Conservation (phyloP, 441 rosid species). For the Sinapis alba region DNA sequence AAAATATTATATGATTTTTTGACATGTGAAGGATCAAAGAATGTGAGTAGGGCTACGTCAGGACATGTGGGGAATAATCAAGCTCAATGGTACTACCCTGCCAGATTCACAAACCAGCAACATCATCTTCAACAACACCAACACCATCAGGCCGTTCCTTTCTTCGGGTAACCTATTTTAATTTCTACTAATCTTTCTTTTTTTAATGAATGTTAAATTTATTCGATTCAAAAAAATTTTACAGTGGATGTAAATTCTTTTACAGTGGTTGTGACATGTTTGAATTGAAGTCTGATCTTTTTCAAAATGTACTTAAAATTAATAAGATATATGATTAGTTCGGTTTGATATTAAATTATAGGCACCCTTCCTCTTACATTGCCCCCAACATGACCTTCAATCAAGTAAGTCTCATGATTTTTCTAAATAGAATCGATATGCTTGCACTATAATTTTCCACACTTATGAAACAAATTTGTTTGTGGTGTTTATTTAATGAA, state of each 20-base stretch:
- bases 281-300: neutral
- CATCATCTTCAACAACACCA: slow-evolving; percentile 46
- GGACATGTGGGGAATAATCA: slow-evolving; percentile 54
- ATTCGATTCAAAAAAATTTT: too few relatives aligned
- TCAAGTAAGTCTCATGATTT: slow-evolving; percentile 51
- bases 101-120: slow-evolving; percentile 46
- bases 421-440: neutral
- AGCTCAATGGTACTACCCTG: slow-evolving; percentile 78
- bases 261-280: too few relatives aligned
- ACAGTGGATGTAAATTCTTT: too few relatives aligned
- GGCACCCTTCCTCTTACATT: slow-evolving; percentile 71
- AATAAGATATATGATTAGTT: slow-evolving; percentile 1
- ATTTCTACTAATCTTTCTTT: too few relatives aligned
- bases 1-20: slow-evolving; percentile 13
- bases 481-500: neutral
- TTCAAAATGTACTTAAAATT: neutral
- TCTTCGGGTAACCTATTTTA: slow-evolving; percentile 54
- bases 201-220: too few relatives aligned
- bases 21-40: slow-evolving; percentile 51
- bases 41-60: slow-evolving; percentile 55
- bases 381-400: slow-evolving; percentile 63
- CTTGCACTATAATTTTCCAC: neutral
- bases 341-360: slow-evolving; percentile 23
- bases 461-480: neutral
- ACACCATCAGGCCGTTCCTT: slow-evolving; percentile 71